A percentile compares a stretch with the other conserved stretches of the same genome.
Evolutionary conservation across 352 stramenopile species (phyloP).

Genomic region (Plasmopara halstedii): DNA sequence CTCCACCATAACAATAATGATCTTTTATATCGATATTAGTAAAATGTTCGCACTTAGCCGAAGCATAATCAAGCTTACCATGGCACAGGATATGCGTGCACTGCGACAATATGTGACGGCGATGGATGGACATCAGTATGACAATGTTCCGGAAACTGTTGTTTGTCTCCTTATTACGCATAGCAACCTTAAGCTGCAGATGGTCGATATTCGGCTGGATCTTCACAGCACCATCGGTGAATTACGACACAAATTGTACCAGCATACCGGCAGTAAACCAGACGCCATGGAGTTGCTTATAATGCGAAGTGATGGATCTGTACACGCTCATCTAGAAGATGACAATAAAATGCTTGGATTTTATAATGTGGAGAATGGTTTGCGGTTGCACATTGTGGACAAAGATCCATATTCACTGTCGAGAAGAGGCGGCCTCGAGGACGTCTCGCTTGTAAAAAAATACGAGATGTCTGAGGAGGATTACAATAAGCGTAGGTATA

Average conservation of each 20-base stretch:
- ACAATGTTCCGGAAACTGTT: constrained; percentile 77
- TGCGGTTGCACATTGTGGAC: constrained; percentile 94
- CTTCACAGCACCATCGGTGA: constrained; percentile 85
- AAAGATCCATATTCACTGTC: constrained; percentile 95
- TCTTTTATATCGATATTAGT: neutral
- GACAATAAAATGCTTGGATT: constrained; percentile 85
- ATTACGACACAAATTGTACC: constrained; percentile 91
- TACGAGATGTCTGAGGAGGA: constrained; percentile 98
- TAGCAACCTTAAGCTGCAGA: constrained; percentile 94
- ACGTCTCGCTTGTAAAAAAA: constrained; percentile 96
- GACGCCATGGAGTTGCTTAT: constrained; percentile 82
- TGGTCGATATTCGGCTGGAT: constrained; percentile 96
- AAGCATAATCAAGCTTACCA: constrained; percentile 17
- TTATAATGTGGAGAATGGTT: constrained; percentile 86
- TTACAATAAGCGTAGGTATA: constrained; percentile 91
- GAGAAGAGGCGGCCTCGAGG: constrained; percentile 91
- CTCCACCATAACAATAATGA: too few relatives aligned
- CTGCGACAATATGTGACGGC: constrained; percentile 77
- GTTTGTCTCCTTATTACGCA: constrained; percentile 96
- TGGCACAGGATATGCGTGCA: constrained; percentile 65
- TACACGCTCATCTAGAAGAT: constrained; percentile 53
- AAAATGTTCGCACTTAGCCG: neutral
- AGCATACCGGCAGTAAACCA: constrained; percentile 92
- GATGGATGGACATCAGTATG: constrained; percentile 84
- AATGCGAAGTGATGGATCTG: constrained; percentile 41